Evolutionary conservation across 805 yeast species (phyloP).

Genomic region (Starmerella apis): DNA sequence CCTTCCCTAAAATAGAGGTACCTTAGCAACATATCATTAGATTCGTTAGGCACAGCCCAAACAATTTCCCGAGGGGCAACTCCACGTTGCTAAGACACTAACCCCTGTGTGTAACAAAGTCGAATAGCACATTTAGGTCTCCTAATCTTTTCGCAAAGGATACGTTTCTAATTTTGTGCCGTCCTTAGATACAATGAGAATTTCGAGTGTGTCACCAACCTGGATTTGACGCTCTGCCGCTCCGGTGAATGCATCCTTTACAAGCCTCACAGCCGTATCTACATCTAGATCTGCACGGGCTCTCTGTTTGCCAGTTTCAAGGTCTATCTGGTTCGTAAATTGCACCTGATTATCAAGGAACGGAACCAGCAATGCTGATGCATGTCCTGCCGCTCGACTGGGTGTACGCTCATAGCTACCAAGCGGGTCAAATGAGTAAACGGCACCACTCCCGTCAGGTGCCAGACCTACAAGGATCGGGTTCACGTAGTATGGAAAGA

Average conservation of each 20-base stretch:
- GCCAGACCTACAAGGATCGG: constrained; percentile 92
- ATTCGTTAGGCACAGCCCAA: not conserved
- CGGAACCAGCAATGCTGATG: constrained; percentile 92
- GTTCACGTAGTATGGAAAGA: constrained; percentile 94
- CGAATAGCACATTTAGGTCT: too few species aligned
- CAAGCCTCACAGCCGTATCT: constrained; percentile 79
- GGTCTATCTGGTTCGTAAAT: constrained; percentile 84
- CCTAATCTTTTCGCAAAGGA: constrained; percentile 78
- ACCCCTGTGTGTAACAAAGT: too few species aligned
- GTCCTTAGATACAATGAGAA: constrained; percentile 81
- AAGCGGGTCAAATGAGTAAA: constrained; percentile 93
- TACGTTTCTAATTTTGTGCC: constrained; percentile 76
- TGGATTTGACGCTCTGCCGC: constrained; percentile 98
- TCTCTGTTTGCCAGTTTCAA: constrained; percentile 55
- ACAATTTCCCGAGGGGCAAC: too few species aligned
- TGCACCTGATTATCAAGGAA: constrained; percentile 95
- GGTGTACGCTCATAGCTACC: constrained; percentile 97
- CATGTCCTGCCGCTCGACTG: constrained; percentile 97
- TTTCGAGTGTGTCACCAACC: constrained; percentile 94
- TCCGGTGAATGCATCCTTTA: constrained; percentile 86
- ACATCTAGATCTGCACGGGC: constrained; percentile 53
- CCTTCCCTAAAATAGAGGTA: too few species aligned
- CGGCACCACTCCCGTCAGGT: constrained; percentile 83
- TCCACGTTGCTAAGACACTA: too few species aligned
- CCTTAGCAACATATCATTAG: too few species aligned